Base-by-base conservation (phyloP, 202 grass and related monocot species). In the Alloteropsis angusta region DNA sequence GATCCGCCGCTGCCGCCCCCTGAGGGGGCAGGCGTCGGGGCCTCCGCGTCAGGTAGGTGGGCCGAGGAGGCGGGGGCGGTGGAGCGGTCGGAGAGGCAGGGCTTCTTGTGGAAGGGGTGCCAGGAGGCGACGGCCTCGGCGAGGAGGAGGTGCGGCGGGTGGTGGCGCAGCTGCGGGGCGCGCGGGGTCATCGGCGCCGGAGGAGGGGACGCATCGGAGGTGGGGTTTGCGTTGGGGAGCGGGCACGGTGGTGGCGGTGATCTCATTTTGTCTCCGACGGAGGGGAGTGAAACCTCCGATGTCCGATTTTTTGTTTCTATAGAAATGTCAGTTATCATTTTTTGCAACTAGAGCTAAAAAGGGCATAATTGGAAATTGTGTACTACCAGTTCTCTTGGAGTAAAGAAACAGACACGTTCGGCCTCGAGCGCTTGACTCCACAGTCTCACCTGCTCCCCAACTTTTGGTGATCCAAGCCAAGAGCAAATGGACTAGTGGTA, bases 41-140 rank as follows among this genome's bases (percentile, higher is more conserved):
- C 75, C 79, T 84, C 82, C 62, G 72, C 72, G 19, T 81, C 80
- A 28, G 30, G 38, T 53, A 76, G 67, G 68, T 82, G 71, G 48
- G 78, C 48, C 14, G 77, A 76, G 58, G 77, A 30, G 30, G 42
- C 50, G 52, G 94, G 87, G 1, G 95, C 85, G 55, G 95, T 98
- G 78, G 91, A 89, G 18, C 92, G 87, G 49, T 98, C 92, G 43
- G 91, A 94, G 28, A 80, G 89, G 81, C 95, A 98, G 48, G 85
- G 95, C 46, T 92, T 94, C 87, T 98, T 98, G 71, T 85, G 46
- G 69, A 86, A 87, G 39, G 89, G 83, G 39, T 84, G 86, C 58
- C 87, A 82, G 16, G 91, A 72, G 50, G 87, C 78, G 21, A 82
- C 75, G 16, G 80, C 79, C n/a, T 82, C 70, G 39, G 76, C 64